Conservation (phyloP, 2,329 filamentous ascomycete species). For the Aspergillus latus region DNA sequence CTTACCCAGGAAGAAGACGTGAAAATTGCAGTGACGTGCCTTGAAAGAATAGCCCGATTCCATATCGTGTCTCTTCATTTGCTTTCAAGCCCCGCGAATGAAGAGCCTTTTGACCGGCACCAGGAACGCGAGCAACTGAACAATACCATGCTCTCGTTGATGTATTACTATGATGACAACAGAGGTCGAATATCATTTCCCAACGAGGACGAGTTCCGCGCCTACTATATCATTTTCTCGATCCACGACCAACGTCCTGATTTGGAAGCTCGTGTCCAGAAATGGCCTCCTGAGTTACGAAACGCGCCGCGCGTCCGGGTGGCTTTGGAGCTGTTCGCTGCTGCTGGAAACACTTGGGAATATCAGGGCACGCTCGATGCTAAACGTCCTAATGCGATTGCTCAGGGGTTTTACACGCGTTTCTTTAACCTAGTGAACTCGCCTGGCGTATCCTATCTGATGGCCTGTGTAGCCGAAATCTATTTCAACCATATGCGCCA, state of each 20-base stretch:
- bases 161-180: conserved; percentile 61
- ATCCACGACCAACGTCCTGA: conserved; percentile 55
- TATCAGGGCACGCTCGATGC: conserved; percentile 53
- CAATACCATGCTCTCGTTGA: conserved; percentile 60
- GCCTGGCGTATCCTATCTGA: conserved; percentile 58
- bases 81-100: conserved; percentile 52
- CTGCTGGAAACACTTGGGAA: conserved; percentile 55
- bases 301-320: conserved; percentile 55
- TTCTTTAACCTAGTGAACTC: conserved; percentile 61
- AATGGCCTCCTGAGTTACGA: conserved; percentile 52
- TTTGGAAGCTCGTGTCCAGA: conserved; percentile 59
- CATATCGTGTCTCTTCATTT: conserved; percentile 63
- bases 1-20: conserved; percentile 58
- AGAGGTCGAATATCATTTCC: conserved; percentile 50
- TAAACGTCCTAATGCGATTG: conserved; percentile 51
- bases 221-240: conserved; percentile 61
- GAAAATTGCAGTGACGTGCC: conserved; percentile 57
- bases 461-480: conserved; percentile 64
- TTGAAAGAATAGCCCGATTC: conserved; percentile 64
- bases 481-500: conserved; percentile 61
- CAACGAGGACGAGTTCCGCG: conserved; percentile 64
- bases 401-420: conserved; percentile 57
- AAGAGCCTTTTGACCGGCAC: conserved; percentile 55
- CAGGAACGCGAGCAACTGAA: conserved; percentile 66
- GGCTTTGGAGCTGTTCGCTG: conserved; percentile 58